Conservation (phyloP, 179 eudicot species). For the Drosera spatulata region DNA sequence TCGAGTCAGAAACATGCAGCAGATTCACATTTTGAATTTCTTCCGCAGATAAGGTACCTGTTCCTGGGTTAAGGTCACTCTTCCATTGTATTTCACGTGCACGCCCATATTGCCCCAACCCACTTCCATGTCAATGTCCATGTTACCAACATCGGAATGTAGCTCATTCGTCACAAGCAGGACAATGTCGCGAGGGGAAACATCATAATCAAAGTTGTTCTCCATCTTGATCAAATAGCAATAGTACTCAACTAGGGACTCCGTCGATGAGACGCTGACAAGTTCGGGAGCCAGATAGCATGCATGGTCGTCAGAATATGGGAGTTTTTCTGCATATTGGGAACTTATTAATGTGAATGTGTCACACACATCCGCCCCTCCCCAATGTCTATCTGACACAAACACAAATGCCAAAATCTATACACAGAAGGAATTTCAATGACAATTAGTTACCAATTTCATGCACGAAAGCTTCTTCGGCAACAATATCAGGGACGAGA, state of each 20-base stretch:
- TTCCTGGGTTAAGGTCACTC: constrained; percentile 23
- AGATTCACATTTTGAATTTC: not conserved
- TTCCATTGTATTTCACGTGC: constrained; percentile 29
- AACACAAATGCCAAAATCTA: no score
- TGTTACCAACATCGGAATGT: constrained; percentile 26
- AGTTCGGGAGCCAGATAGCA: constrained; percentile 54
- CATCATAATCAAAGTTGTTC: constrained; percentile 28
- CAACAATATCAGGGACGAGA: constrained; percentile 82
- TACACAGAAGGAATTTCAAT: no score
- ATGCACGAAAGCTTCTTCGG: constrained; percentile 40
- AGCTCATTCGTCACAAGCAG: constrained; percentile 40
- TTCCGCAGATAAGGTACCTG: constrained; percentile 30
- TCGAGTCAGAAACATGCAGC: constrained; percentile 3
- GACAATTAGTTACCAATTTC: constrained; percentile 35
- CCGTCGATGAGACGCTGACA: constrained; percentile 18
- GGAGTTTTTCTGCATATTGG: constrained; percentile 27
- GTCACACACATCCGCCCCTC: no score
- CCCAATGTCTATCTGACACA: no score
- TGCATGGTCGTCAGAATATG: constrained; percentile 31
- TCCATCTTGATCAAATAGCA: constrained; percentile 51
- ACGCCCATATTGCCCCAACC: constrained; percentile 48
- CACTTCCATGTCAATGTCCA: constrained; percentile 38
- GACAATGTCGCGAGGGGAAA: constrained; percentile 35
- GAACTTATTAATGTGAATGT: not conserved
- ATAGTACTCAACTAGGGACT: constrained; percentile 25